These are phyloP conservation scores for Fusarium burgessii DNA, from an alignment of 2,329 filamentous ascomycete species.

Conservation along the genomic window DNA sequence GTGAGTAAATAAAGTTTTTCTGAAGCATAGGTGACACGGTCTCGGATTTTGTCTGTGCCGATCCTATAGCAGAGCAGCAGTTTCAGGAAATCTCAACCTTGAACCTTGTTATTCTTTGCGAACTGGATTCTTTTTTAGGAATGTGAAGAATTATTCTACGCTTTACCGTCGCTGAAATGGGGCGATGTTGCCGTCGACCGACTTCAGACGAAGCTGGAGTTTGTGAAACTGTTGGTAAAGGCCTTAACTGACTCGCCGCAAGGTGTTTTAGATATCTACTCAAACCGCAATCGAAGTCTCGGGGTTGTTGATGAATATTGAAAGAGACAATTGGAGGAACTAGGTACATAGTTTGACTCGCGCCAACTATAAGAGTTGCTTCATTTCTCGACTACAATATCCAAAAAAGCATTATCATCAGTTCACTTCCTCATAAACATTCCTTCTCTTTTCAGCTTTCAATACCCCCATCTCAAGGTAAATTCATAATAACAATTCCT, in stretches of 20 bases:
- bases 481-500: fast-evolving
- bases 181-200: no score
- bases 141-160: no score
- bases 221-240: no score
- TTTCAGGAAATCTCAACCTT: neutral
- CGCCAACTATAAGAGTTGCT: neutral
- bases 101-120: neutral
- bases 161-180: no score
- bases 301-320: no score
- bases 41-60: neutral
- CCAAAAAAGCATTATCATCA: no score
- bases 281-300: no score
- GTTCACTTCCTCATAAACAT: neutral
- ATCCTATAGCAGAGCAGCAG: neutral
- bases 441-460: fast-evolving
- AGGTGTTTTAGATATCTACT: no score
- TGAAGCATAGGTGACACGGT: neutral
- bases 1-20: neutral
- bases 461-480: fast-evolving
- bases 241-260: no score
- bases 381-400: fast-evolving
- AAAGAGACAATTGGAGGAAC: no score
- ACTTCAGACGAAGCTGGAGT: no score
- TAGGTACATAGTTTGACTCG: no score
- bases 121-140: fast-evolving